Conservation (phyloP, 108 stramenopile species). For the Seminavis robusta region DNA sequence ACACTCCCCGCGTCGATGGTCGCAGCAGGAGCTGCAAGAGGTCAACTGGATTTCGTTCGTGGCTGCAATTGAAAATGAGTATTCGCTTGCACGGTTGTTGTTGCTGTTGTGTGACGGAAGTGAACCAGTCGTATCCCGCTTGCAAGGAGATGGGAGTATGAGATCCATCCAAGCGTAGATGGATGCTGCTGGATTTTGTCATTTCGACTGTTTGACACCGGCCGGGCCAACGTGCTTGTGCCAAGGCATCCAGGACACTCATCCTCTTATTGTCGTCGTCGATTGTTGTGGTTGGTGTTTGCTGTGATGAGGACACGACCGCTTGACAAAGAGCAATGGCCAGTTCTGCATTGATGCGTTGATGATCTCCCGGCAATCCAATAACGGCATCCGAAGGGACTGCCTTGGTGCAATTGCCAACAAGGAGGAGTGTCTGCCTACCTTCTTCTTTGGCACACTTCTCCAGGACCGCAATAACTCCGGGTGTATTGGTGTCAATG, state of each 20-base stretch:
- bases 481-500: slow-evolving; percentile 23
- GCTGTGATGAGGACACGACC: slow-evolving; percentile 5
- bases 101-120: not conserved
- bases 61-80: slow-evolving; percentile 79
- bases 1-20: not conserved
- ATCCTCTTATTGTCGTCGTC: not conserved
- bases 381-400: slow-evolving; percentile 10
- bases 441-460: slow-evolving; percentile 38
- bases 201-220: slow-evolving; percentile 56
- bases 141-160: slow-evolving; percentile 73
- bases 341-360: slow-evolving; percentile 70
- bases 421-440: not conserved
- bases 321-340: slow-evolving; percentile 58
- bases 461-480: slow-evolving; percentile 19
- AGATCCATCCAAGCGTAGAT: slow-evolving; percentile 64
- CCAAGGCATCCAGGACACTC: slow-evolving; percentile 33
- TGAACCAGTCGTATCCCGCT: slow-evolving; percentile 64
- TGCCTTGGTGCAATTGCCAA: slow-evolving; percentile 5
- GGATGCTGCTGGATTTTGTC: not conserved
- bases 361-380: slow-evolving; percentile 62
- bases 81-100: slow-evolving; percentile 8
- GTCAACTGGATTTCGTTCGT: slow-evolving; percentile 78
- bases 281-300: slow-evolving; percentile 1
- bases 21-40: slow-evolving; percentile 33
- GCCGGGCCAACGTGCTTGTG: slow-evolving; percentile 66